Base-by-base conservation (phyloP, 148 eudicot genomes). In the Cornus suecica region DNA sequence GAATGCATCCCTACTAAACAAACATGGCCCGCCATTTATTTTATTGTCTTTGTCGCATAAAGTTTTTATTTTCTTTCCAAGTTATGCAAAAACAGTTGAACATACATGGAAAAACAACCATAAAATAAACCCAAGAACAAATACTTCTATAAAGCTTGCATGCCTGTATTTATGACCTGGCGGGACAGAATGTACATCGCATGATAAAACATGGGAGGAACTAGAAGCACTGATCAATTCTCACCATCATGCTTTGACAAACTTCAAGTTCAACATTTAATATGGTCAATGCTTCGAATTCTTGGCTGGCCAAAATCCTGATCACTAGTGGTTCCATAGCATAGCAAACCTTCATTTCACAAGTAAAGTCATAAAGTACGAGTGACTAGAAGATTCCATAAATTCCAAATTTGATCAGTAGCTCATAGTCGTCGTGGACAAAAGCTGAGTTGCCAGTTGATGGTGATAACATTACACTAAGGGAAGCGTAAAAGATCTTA, bases 111-210 rank as follows among this genome's bases (percentile, higher is more conserved):
- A 45, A 13, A 48, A 0, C 54, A 48, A 13, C 20, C 2, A 1
- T 48, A 16, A 48, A 11, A 48, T 48, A 11, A 48, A 48, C 4
- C 20, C 20, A 16, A 48, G 54, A 48, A 48, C 54, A 13, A 48
- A 48, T 37, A 48, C 18, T 48, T 48, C 54, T 2, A 48, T 48
- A 48, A 48, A 48, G 20, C 20, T 48, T 14, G 15, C 54, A 48
- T 48, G 54, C 54, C 15, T 3, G 20, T 48, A 48, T 11, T 48
- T 13, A 18, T 48, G 54, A 48, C 54, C 54, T 16, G 54, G 15
- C 22, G 23, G 62, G 62, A 58, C 63, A 70, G 60, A 70, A 77
- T 26, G 26, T 22, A 22, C 45, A 69, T 37, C 70, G 37, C 58
- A 69, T 41, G 32, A 68, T 20, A 45, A 63, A 74, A 63, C 56